These are phyloP conservation scores for Colletotrichum destructivum DNA, from an alignment of 2,329 filamentous ascomycete genomes.

Conservation along the genomic window DNA sequence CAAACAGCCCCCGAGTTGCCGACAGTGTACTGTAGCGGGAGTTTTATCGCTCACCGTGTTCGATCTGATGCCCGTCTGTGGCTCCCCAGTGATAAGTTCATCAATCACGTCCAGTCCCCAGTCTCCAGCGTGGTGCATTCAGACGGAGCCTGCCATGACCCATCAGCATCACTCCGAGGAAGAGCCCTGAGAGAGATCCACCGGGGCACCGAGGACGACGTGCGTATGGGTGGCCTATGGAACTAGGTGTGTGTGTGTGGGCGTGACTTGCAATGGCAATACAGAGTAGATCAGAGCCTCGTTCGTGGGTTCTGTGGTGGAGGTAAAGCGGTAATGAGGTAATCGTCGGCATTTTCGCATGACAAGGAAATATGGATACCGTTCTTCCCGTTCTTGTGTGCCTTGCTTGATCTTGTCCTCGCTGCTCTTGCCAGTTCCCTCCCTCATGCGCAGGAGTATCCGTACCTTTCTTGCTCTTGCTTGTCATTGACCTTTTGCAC, in stretches of 20 bases:
- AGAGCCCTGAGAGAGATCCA: slow-evolving; percentile 24
- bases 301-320: slow-evolving; percentile 16
- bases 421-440: not conserved
- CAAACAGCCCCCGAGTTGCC: not conserved
- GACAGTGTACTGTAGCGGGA: slow-evolving; percentile 23
- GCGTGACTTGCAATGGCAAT: slow-evolving; percentile 16
- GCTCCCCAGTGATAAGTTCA: not conserved
- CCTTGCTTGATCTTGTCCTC: not conserved
- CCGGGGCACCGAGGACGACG: not conserved
- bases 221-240: not conserved
- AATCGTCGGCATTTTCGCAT: not conserved
- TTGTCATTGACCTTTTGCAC: not conserved
- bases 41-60: slow-evolving; percentile 24
- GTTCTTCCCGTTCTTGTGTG: too few species aligned
- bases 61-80: slow-evolving; percentile 5
- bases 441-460: not conserved
- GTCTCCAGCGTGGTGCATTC: not conserved
- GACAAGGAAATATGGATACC: too few species aligned
- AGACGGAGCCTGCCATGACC: not conserved
- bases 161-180: slow-evolving; percentile 30
- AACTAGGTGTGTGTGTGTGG: slow-evolving; percentile 11
- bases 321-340: slow-evolving; percentile 5
- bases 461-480: slow-evolving; percentile 1
- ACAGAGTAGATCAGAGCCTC: not conserved
- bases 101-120: not conserved